Percentiles rank a stretch among this genome's conserved stretches.
Conservation (phyloP, 495 filamentous ascomycete species). For the Aspergillus cristatus region DNA sequence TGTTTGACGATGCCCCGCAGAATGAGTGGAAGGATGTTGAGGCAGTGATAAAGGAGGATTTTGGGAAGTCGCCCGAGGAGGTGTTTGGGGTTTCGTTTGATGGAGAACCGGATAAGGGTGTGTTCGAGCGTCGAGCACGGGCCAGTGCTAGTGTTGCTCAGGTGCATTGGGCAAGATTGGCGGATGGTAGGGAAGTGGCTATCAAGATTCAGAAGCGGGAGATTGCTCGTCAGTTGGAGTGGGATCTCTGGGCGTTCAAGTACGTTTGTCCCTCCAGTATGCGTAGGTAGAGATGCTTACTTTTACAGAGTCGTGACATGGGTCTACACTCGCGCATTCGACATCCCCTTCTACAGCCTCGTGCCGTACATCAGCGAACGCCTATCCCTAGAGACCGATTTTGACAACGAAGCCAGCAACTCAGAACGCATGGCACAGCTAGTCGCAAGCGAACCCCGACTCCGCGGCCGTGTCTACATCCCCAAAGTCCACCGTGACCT, state of each 20-base stretch:
- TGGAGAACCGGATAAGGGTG: slow-evolving; percentile 53
- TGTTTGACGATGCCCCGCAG: slow-evolving; percentile 98
- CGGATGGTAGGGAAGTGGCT: slow-evolving; percentile 81
- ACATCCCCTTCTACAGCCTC: slow-evolving; percentile 78
- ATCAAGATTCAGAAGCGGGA: slow-evolving; percentile 96
- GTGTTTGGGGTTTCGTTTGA: slow-evolving; percentile 80
- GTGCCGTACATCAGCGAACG: slow-evolving; percentile 87
- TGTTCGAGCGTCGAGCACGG: slow-evolving; percentile 80
- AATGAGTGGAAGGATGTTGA: slow-evolving; percentile 87
- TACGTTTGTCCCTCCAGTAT: slow-evolving; percentile 27
- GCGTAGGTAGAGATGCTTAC: slow-evolving; percentile 4
- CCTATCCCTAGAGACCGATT: slow-evolving; percentile 85
- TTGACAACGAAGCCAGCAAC: slow-evolving; percentile 82
- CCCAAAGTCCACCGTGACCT: slow-evolving; percentile 76
- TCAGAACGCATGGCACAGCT: slow-evolving; percentile 72
- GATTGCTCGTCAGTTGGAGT: slow-evolving; percentile 77
- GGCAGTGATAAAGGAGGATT: slow-evolving; percentile 79
- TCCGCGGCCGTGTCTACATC: slow-evolving; percentile 76
- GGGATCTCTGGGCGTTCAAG: slow-evolving; percentile 96
- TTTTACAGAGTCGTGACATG: slow-evolving; percentile 55
- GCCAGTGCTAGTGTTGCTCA: slow-evolving; percentile 92
- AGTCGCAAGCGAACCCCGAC: slow-evolving; percentile 64
- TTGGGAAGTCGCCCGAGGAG: slow-evolving; percentile 72
- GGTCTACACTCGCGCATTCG: slow-evolving; percentile 72
- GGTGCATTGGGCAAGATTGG: slow-evolving; percentile 84